These are phyloP conservation scores for Taxillus chinensis DNA, from an alignment of 164 flowering plant species.

Conservation along the genomic window DNA sequence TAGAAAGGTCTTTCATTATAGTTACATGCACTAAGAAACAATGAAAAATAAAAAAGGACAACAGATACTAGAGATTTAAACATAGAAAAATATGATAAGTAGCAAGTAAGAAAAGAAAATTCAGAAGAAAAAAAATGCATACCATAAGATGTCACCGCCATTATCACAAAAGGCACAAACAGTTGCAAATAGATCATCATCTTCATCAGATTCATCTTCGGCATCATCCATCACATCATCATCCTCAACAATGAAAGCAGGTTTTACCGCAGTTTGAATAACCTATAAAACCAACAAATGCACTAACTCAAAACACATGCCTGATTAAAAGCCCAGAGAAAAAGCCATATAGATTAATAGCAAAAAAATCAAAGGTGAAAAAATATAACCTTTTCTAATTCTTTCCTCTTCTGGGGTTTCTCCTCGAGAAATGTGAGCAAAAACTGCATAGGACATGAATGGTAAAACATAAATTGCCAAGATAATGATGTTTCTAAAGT, in stretches of 20 bases:
- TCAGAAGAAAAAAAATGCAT: slow-evolving; percentile 5
- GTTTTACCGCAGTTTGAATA: slow-evolving; percentile 6
- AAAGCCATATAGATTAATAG: not conserved
- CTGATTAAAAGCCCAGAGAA: too few relatives aligned
- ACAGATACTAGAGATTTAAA: too few relatives aligned
- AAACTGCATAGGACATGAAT: slow-evolving; percentile 33
- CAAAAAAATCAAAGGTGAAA: not conserved
- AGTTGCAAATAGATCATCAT: slow-evolving; percentile 18
- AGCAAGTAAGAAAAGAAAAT: too few relatives aligned
- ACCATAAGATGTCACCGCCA: slow-evolving; percentile 34
- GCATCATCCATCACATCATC: slow-evolving; percentile 6
- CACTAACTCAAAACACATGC: not conserved
- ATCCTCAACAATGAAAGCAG: slow-evolving; percentile 35
- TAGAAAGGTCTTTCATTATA: too few relatives aligned
- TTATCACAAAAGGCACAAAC: slow-evolving; percentile 48
- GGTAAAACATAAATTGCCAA: not conserved
- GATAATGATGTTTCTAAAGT: too few relatives aligned
- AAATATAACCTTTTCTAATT: slow-evolving; percentile 39
- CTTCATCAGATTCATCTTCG: slow-evolving; percentile 12
- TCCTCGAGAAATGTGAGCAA: slow-evolving; percentile 36
- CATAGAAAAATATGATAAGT: too few relatives aligned
- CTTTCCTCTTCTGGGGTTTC: slow-evolving; percentile 37
- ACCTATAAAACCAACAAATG: slow-evolving; percentile 22
- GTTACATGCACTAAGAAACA: too few relatives aligned
- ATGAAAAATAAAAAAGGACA: too few relatives aligned